Base-by-base conservation (phyloP, 1,284 basidiomycete species). In the Fistulina hepatica region DNA sequence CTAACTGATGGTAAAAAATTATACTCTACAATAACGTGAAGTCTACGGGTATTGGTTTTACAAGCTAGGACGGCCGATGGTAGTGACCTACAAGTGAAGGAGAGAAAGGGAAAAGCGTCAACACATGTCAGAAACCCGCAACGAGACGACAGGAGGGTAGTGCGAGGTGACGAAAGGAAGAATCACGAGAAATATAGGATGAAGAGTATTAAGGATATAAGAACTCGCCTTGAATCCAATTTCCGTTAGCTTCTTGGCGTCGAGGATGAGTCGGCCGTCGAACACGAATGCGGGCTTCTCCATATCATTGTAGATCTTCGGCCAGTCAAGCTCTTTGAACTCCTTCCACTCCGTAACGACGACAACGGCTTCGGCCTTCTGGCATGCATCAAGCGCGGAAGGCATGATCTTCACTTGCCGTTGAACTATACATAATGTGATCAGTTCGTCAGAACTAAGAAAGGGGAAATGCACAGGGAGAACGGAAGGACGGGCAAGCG, bases 221-320 rank as follows among this genome's bases (percentile, higher is more conserved):
- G 27, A 41, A 61, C 73, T 28, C 10, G 94, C 94, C 63, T 81
- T 85, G 78, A 97, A 98, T 32, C 94, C 94, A 52, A 97, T 94
- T 56, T 76, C 59, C 50, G 75, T 73, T 45, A 98, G 69, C 57
- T 73, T 72, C 40, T 79, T 76, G 10, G 76, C 77, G 56, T 97
- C 83, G 39, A 97, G 69, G 52, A 97, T 66, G 42, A 89, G 67
- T 26, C 92, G 73, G 3, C 91, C 92, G 54, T 98, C 94, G 53
- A 97, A 97, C 48, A 95, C 71, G 55, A 94, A 93, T 8, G 90
- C 90, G 23, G 94, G 94, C 71, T 97, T 97, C 57, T 83, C 85
- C 89, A 97, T 97, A 52, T 71, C 66, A 42, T 66, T 59, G 65
- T 97, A 95, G 30, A 97, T 81, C 34, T 63, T 60, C 52, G 73